Conservation (phyloP, 208 protist species). For the Naegleria fowleri region DNA sequence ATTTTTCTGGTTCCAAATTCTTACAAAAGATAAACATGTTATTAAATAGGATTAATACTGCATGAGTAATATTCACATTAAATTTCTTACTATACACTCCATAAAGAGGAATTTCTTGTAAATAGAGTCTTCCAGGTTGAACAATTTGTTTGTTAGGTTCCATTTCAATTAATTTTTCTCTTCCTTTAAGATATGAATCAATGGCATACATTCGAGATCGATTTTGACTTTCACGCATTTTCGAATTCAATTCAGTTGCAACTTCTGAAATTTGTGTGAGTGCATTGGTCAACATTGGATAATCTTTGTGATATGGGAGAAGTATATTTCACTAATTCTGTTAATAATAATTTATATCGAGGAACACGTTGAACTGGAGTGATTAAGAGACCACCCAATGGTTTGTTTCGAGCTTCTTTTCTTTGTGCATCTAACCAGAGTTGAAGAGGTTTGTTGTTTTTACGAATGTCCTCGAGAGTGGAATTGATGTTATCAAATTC, state of each 20-base stretch:
- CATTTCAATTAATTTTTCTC: not conserved
- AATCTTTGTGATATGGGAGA: not conserved
- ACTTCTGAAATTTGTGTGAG: not conserved
- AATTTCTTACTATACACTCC: not conserved
- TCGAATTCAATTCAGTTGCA: not conserved
- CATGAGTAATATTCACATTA: not conserved
- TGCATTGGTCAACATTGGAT: not conserved
- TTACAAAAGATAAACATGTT: not conserved
- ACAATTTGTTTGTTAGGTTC: not conserved
- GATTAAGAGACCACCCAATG: not conserved
- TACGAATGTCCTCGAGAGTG: not conserved
- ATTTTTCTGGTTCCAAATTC: not conserved
- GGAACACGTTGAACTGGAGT: slow-evolving; percentile 4
- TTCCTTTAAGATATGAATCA: not conserved
- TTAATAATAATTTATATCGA: slow-evolving; percentile 14
- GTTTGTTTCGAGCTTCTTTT: not conserved
- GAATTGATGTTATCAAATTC: not conserved
- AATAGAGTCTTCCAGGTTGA: not conserved
- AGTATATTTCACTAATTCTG: slow-evolving; percentile 20
- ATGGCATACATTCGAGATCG: not conserved
- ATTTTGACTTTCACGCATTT: not conserved
- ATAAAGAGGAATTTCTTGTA: not conserved
- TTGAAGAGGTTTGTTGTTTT: not conserved
- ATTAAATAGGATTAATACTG: not conserved
- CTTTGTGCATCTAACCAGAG: not conserved